These are phyloP conservation scores for Alternaria rosae DNA, from an alignment of 2,329 filamentous ascomycete genomes.

Conservation along the genomic window DNA sequence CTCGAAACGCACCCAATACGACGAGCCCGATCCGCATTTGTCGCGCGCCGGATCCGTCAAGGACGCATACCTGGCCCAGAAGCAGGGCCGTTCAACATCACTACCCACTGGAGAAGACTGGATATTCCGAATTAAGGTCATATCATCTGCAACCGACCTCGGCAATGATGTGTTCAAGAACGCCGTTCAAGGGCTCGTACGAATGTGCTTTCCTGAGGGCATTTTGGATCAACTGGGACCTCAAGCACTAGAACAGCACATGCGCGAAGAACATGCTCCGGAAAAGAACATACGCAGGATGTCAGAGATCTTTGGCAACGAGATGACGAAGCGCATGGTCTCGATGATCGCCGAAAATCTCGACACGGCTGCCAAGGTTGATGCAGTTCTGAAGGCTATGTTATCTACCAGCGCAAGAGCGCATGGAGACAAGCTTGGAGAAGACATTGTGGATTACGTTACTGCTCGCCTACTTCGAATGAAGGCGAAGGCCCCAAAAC, in stretches of 20 bases:
- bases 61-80: constrained; percentile 5
- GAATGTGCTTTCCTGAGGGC: constrained; percentile 37
- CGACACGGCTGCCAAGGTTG: constrained; percentile 21
- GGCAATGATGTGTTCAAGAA: constrained; percentile 31
- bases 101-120: constrained; percentile 30
- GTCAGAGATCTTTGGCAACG: constrained; percentile 16
- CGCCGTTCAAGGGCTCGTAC: constrained; percentile 34
- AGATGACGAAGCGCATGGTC: constrained; percentile 29
- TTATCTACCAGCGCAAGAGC: constrained; percentile 16
- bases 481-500: not conserved
- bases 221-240: constrained; percentile 33
- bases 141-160: constrained; percentile 17
- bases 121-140: constrained; percentile 33
- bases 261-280: constrained; percentile 25
- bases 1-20: not conserved
- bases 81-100: not conserved
- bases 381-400: constrained; percentile 16
- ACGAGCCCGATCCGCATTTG: not conserved
- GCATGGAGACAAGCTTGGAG: constrained; percentile 12
- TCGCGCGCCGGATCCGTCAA: not conserved
- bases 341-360: constrained; percentile 31
- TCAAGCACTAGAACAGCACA: constrained; percentile 28
- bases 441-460: constrained; percentile 7
- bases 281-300: constrained; percentile 26
- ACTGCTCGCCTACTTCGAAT: not conserved